Conservation (phyloP, 2,329 filamentous ascomycete genomes). For the Parastagonospora nodorum region DNA sequence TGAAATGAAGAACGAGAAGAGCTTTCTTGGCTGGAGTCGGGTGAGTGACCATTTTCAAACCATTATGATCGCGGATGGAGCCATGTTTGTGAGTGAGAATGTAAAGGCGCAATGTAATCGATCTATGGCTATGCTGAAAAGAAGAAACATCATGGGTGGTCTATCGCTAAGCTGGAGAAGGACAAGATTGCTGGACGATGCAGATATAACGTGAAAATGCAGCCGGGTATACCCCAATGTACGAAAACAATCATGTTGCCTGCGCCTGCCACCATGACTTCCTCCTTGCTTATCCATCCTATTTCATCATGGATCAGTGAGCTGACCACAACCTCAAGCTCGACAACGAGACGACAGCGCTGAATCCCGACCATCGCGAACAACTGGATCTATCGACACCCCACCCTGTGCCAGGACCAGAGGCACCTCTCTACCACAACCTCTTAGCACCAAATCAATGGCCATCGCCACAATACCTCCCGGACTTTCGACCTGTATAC, state of each 20-base stretch:
- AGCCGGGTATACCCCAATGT: constrained; percentile 8
- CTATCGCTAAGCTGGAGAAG: constrained; percentile 7
- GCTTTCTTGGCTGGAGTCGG: constrained; percentile 54
- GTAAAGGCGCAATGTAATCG: not conserved
- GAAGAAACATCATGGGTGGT: constrained; percentile 2
- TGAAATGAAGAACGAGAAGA: constrained; percentile 57
- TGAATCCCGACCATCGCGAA: constrained; percentile 77
- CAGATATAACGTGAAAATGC: not conserved
- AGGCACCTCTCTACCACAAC: constrained; percentile 73
- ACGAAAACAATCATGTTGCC: not conserved
- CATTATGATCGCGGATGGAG: not conserved
- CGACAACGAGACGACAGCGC: constrained; percentile 70
- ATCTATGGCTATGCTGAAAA: not conserved
- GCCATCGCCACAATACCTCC: constrained; percentile 68
- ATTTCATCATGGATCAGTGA: constrained; percentile 10
- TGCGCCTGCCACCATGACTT: constrained; percentile 1
- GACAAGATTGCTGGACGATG: not conserved
- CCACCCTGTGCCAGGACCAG: constrained; percentile 66
- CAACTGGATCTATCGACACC: constrained; percentile 86
- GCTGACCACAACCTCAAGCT: constrained; percentile 44
- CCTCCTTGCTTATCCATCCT: constrained; percentile 2
- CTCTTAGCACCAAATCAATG: constrained; percentile 79
- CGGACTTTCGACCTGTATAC: constrained; percentile 70
- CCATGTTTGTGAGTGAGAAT: not conserved
- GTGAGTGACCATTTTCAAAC: constrained; percentile 37